Conservation (phyloP, 1,139 yeast genomes). For the Sugiyamaella grinbergsii region DNA sequence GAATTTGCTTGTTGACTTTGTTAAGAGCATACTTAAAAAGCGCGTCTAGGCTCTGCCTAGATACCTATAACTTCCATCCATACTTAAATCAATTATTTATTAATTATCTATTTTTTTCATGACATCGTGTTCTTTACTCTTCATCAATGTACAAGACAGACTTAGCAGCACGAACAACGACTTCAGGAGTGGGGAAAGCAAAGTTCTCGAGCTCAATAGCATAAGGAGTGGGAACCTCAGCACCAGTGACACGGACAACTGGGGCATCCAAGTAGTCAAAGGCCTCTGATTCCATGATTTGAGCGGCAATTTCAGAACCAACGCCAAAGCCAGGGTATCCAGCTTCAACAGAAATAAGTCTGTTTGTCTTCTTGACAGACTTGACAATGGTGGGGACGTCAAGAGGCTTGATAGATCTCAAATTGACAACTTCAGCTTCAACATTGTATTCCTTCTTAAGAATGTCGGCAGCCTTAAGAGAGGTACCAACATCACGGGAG, state of each 20-base stretch:
- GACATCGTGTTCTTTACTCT: constrained; percentile 26
- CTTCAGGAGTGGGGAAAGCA: constrained; percentile 96
- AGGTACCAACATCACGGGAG: constrained; percentile 83
- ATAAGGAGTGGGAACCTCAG: constrained; percentile 99
- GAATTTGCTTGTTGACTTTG: neutral
- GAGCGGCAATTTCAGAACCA: constrained; percentile 97
- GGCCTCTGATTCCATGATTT: constrained; percentile 97
- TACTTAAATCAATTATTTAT: neutral
- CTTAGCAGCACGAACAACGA: constrained; percentile 87
- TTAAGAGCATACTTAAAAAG: too few species aligned
- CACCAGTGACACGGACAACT: constrained; percentile 97
- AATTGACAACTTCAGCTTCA: constrained; percentile 89
- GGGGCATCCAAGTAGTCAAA: constrained; percentile 99
- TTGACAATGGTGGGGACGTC: constrained; percentile 84
- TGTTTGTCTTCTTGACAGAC: constrained; percentile 95
- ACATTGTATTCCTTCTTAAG: constrained; percentile 85
- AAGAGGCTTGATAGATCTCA: constrained; percentile 96
- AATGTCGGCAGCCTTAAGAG: constrained; percentile 86
- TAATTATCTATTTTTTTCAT: constrained; percentile 10
- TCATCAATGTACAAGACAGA: constrained; percentile 75
- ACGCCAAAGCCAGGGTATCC: constrained; percentile 99
- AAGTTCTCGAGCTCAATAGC: constrained; percentile 95
- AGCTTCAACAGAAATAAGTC: constrained; percentile 92
- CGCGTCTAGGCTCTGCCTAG: neutral
- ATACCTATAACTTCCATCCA: neutral